Conservation (phyloP, 2,329 filamentous ascomycete genomes). For the Sporothrix pallida region DNA sequence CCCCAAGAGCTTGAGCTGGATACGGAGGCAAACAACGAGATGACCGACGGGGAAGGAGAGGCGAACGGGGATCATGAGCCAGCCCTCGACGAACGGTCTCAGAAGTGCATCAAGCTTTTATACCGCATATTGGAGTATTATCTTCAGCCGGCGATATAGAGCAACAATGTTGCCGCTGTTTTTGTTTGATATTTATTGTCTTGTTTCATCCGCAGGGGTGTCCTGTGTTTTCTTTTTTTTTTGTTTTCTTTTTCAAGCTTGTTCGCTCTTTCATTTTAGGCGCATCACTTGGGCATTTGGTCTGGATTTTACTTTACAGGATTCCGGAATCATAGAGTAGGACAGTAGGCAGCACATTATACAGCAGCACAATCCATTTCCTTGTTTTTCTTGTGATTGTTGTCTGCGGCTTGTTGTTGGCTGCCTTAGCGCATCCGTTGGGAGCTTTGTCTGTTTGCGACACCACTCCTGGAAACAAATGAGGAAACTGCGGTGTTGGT, state of each 20-base stretch:
- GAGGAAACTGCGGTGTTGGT: not conserved
- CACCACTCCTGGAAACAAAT: not conserved
- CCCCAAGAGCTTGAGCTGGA: not conserved
- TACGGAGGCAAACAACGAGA: conserved; percentile 32
- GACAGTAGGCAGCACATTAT: conserved; percentile 1
- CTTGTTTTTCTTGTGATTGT: not conserved
- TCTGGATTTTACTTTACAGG: not conserved
- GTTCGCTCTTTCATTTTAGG: not conserved
- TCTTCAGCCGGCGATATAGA: conserved; percentile 49
- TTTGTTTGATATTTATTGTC: not conserved
- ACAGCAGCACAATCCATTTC: not conserved
- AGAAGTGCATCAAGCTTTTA: conserved; percentile 54
- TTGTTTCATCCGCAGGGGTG: not conserved
- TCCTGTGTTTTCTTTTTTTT: not conserved
- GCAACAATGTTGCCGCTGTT: not conserved
- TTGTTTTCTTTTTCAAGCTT: not conserved
- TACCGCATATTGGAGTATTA: conserved; percentile 63
- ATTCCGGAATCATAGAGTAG: not conserved
- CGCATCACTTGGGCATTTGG: conserved; percentile 8
- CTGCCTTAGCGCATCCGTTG: not conserved
- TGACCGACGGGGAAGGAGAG: conserved; percentile 38
- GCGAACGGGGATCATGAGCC: conserved; percentile 36
- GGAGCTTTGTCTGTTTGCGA: not conserved
- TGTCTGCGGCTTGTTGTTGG: not conserved
- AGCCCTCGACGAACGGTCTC: conserved; percentile 39